Percentiles rank a stretch among this genome's conserved stretches.
Conservation (phyloP, 495 filamentous ascomycete species). For the Penicillium coprophilum region DNA sequence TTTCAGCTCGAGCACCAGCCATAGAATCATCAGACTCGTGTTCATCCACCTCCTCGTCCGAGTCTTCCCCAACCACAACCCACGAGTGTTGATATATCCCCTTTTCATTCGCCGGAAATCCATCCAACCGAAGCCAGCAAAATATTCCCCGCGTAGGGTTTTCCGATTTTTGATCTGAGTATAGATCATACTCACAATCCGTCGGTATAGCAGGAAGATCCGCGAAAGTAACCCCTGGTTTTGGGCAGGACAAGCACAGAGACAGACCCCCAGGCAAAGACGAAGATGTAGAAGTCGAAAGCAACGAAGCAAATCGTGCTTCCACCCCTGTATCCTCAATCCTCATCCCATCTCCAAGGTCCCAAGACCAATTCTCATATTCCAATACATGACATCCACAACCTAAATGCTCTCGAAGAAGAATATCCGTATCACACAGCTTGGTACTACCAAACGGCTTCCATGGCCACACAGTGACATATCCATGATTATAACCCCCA, state of each 20-base stretch:
- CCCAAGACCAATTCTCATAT: slow-evolving; percentile 1
- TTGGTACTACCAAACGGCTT: not conserved
- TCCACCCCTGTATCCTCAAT: not conserved
- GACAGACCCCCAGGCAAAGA: too few relatives aligned
- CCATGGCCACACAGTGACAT: not conserved
- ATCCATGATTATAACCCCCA: not conserved
- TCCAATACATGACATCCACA: not conserved
- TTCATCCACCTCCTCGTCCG: not conserved
- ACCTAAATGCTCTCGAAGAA: not conserved
- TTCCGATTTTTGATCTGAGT: not conserved
- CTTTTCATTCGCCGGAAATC: not conserved
- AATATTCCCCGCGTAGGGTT: not conserved
- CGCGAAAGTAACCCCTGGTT: not conserved
- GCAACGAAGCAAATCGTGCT: not conserved
- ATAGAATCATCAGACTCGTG: not conserved
- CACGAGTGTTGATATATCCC: slow-evolving; percentile 1
- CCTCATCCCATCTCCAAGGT: not conserved
- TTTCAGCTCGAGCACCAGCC: not conserved
- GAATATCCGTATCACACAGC: not conserved
- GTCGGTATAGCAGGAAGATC: not conserved
- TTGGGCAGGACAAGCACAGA: not conserved
- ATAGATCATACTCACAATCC: not conserved
- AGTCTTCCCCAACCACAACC: not conserved
- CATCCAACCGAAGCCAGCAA: not conserved
- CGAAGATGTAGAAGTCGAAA: not conserved